Base-by-base conservation (phyloP, 257 asterid genomes). In the Ocimum tenuiflorum region DNA sequence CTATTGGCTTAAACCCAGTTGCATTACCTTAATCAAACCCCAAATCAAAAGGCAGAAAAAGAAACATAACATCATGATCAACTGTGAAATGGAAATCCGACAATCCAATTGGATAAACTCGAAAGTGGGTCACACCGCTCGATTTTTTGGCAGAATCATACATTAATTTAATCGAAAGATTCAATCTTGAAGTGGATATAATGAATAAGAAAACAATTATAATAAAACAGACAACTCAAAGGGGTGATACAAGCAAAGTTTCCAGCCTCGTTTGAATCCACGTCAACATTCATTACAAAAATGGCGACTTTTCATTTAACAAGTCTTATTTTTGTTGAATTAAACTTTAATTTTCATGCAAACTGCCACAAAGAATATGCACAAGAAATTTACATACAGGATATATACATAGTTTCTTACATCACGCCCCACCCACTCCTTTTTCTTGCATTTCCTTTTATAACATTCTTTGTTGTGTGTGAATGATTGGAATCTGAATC, bases 401-500 rank as follows among this genome's bases (percentile, higher is more conserved):
- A 61, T 60, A 68, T 3, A 61, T 51, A 56, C 62, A 78, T n/a
- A 69, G 62, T 67, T 45, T 47, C 74, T 79, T 65, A 64, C 79
- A 72, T 82, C 79, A 71, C 76, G 46, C 67, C 68, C 78, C 89
- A 77, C 81, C 90, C 65, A 72, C 82, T 73, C 81, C 65, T 63
- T 10, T 50, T 60, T 73, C 42, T 56, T 15, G 51, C 63, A 59
- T 38, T 11, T 57, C 24, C 62, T 65, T 67, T 73, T 42, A 61
- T 70, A 65, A 52, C 47, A 39, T 71, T 67, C 56, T 33, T 43
- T 70, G 36, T 55, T 62, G 66, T 69, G 55, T 33, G 68, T 71
- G 52, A 68, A 69, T 75, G 73, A 67, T 69, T 54, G 80, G 87
- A 85, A 89, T 86, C 91, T 83, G 95, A 81, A 86, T 89, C 87